Percentiles rank a stretch among this genome's conserved stretches.
Conservation (phyloP, 2,329 filamentous ascomycete species). For the Fonsecaea pedrosoi region DNA sequence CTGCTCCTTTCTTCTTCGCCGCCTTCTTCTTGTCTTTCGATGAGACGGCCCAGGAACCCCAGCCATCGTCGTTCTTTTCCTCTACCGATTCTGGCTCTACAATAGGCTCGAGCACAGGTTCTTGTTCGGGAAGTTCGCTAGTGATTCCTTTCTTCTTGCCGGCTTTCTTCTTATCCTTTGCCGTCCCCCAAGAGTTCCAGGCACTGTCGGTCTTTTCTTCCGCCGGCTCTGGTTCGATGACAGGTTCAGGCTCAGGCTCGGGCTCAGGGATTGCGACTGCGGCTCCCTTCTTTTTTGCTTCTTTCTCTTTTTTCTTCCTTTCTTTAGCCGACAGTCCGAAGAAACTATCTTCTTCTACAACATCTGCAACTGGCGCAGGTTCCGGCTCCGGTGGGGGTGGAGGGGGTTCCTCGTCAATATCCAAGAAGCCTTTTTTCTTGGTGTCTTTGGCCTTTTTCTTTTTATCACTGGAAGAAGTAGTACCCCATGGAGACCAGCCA, state of each 20-base stretch:
- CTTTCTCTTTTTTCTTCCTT: slow-evolving; percentile 56
- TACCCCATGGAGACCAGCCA: slow-evolving; percentile 38
- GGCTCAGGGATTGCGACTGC: slow-evolving; percentile 49
- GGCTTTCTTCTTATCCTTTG: slow-evolving; percentile 23
- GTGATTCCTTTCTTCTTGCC: slow-evolving; percentile 24
- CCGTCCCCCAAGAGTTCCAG: slow-evolving; percentile 38
- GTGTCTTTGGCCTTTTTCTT: slow-evolving; percentile 49
- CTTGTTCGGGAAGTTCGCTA: not conserved
- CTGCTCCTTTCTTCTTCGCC: slow-evolving; percentile 50
- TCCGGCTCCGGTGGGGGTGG: slow-evolving; percentile 38
- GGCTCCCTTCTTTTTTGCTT: slow-evolving; percentile 49
- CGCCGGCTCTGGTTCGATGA: slow-evolving; percentile 41
- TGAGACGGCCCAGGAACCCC: slow-evolving; percentile 51
- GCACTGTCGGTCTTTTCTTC: slow-evolving; percentile 48
- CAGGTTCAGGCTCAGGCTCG: slow-evolving; percentile 49
- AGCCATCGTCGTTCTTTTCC: slow-evolving; percentile 54
- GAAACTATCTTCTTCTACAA: slow-evolving; percentile 50
- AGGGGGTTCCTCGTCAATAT: slow-evolving; percentile 25
- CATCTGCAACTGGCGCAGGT: slow-evolving; percentile 48
- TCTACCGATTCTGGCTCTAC: slow-evolving; percentile 21
- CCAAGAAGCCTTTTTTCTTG: slow-evolving; percentile 23
- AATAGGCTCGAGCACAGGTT: slow-evolving; percentile 18
- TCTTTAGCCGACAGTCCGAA: slow-evolving; percentile 48
- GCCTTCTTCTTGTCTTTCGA: slow-evolving; percentile 58
- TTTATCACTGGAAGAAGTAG: slow-evolving; percentile 45